Base-by-base conservation (phyloP, 768 basidiomycete species). In the Boletus sp. region DNA sequence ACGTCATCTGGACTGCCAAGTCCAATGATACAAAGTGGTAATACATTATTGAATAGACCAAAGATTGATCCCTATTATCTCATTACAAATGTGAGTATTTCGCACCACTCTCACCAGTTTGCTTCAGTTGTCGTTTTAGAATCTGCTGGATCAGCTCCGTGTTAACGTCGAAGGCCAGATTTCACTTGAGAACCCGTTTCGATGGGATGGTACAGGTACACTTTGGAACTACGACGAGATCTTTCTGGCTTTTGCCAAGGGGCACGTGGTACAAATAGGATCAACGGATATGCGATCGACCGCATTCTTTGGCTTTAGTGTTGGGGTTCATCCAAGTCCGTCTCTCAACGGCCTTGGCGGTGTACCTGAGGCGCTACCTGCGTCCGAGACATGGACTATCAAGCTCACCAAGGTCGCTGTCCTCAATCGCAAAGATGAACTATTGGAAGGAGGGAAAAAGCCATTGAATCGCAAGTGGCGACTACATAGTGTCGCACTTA, bases 11-110 rank as follows among this genome's bases (percentile, higher is more conserved):
- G 60, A 27, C 61, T 64, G 50, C 48, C 70, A 19, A 69, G 65
- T 38, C 69, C 71, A 19, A 61, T 69, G 62, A 53, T 65, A 45
- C 62, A 64, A 47, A 61, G 65, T 42, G 66, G 73, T 33, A 71
- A 74, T 27, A 73, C 72, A 17, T 64, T 80, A 21, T 71, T 83
- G 27, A 80, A 79, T 55, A 85, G 81, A 64, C 76, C 77, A 51
- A 92, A 88, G 73, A 79, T 96, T 34, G 96, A 98, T 66, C 89
- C 93, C 2, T 98, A 98, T 71, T 88, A 88, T 70, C 80, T 96
- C 53, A 97, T 98, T 62, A 82, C 82, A 35, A 83, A 86, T 68
- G 92, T 88, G 66, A 69, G 81, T 69, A 5, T 42, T 39, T n/a
- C 33, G 42, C 13, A 25, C 3, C 6, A 17, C 14, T 33, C 41